Percentiles rank a stretch among this genome's conserved stretches.
phyloP scores from a whole-genome alignment of 345 rosid genomes.

The Moricandia moricandioides region DNA sequence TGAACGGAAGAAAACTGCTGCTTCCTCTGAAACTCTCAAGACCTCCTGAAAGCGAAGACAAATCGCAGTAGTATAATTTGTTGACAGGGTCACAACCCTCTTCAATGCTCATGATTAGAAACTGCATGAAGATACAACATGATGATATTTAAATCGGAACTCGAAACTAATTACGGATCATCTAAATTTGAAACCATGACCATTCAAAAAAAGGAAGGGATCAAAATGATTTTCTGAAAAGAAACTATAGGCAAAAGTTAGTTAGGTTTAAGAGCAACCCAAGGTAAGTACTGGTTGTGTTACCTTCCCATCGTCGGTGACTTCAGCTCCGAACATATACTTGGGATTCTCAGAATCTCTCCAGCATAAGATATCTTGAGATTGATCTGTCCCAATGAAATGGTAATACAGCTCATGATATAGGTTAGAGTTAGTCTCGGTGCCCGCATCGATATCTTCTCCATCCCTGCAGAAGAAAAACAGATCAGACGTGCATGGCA shows the following conservation, averaged over 20 bases:
- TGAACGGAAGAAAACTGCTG: constrained; percentile 59
- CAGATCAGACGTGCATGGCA: neutral
- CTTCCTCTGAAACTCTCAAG: constrained; percentile 63
- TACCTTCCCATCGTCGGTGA: constrained; percentile 91
- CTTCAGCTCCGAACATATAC: constrained; percentile 46
- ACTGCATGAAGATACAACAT: constrained; percentile 48
- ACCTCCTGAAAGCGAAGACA: constrained; percentile 63
- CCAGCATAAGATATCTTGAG: constrained; percentile 88
- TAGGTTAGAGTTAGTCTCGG: constrained; percentile 81
- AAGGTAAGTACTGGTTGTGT: neutral
- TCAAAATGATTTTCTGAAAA: neutral
- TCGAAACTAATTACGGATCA: neutral
- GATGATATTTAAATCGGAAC: neutral
- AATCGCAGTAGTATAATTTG: constrained; percentile 74
- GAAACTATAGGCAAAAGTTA: neutral
- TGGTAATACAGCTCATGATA: constrained; percentile 80
- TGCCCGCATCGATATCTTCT: constrained; percentile 80
- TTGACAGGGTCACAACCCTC: constrained; percentile 84
- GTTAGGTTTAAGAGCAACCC: neutral
- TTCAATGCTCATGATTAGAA: constrained; percentile 49
- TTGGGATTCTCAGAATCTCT: constrained; percentile 79
- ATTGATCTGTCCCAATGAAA: constrained; percentile 72
- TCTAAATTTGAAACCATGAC: neutral
- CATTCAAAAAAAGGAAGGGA: neutral
- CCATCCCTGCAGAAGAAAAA: constrained; percentile 57